Evolutionary conservation across 2,329 filamentous ascomycete species (phyloP), one percentile per base, ranked within the genome.

Genomic region (Microascus cirrosus): DNA sequence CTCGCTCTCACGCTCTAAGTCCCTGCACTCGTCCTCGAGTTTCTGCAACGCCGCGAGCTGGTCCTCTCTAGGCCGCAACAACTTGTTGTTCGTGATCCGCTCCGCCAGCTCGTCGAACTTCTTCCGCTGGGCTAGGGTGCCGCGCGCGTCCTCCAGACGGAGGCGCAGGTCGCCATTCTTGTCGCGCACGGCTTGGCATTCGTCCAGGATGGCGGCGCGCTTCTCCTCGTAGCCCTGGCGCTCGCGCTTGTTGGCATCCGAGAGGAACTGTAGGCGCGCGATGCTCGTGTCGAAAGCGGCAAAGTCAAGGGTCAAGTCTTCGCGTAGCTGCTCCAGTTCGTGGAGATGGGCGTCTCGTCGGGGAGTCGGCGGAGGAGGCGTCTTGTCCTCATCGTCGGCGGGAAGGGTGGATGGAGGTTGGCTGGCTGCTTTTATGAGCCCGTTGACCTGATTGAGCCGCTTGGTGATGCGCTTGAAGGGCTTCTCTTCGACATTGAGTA

Each of bases 391-490:
- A 13, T 55, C 54, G 42, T 25, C 61, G 52, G 57, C 65, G 60
- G 39, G 65, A 65, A 42, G 61, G 64, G 42, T 62, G 61, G 15
- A 65, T 87, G 20, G 81, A 79, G 5, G 77, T 39, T 82, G 78
- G 57, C 71, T 73, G 57, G 59, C 42, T 22, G 45, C 48, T 57
- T 65, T 68, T 10, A 70, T 65, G 54, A 56, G 28, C 24, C 45
- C 32, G 60, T 78, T 74, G 84, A 82, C 18, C 87, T 81, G 24
- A 82, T 79, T 5, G 10, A 97, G 82, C 35, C 89, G 86, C 72
- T 91, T 91, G 24, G 89, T 89, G 60, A 96, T 84, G 60, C 92
- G 87, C 70, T 90, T 90, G 76, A 95, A 96, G 0, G 91, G 90
- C 59, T 91, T 91, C 68, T 95, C 90, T 76, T 97, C 93, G 61